Evolutionary conservation across 2,329 filamentous ascomycete genomes (phyloP), one percentile per base, ranked within the genome.

Genomic region (Stylonectria norvegica): DNA sequence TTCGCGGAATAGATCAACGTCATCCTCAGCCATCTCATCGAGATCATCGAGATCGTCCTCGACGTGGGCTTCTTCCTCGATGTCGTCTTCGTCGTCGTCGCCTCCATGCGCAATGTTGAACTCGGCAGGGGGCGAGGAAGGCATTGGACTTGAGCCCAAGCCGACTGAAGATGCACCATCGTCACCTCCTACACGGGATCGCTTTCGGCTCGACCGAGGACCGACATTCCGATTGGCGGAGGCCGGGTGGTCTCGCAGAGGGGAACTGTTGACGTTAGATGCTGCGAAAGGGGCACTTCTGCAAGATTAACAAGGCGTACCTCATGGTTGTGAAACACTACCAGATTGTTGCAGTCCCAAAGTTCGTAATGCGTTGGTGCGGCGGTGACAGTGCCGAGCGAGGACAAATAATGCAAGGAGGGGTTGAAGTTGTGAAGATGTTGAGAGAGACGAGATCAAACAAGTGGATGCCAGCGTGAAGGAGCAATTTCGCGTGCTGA

Each of bases 1-100:
- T 47, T 85, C 79, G 29, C 78, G 82, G 60, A 91, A 91, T 25
- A 87, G 72, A 57, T 90, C 85, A 46, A 93, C 79, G 41, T 86
- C 84, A 38, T 90, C 87, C 57, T 90, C 88, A 8, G 87, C 85
- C 71, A 81, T 80, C 59, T 90, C 86, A 54, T 93, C 88, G 30
- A 90, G 75, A 41, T 93, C 85, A 38, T 89, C 86, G 14, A 83
- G 72, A 51, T 85, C 83, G 49, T 84, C 82, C 50, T 89, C 82
- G 32, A 83, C 72, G 58, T 89, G 83, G 35, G 78, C 76, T 36
- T 88, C 83, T 36, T 85, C 81, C 40, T 88, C 75, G 27, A 84
- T 76, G 52, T 87, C 83, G 47, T 89, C 86, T n/a, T n/a, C n/a
- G 10, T 84, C 76, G 31, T 86, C 81, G 45, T 86, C 83, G 20